Evolutionary conservation across 2,329 filamentous ascomycete species (phyloP).

Genomic region (Neofusicoccum cordaticola): DNA sequence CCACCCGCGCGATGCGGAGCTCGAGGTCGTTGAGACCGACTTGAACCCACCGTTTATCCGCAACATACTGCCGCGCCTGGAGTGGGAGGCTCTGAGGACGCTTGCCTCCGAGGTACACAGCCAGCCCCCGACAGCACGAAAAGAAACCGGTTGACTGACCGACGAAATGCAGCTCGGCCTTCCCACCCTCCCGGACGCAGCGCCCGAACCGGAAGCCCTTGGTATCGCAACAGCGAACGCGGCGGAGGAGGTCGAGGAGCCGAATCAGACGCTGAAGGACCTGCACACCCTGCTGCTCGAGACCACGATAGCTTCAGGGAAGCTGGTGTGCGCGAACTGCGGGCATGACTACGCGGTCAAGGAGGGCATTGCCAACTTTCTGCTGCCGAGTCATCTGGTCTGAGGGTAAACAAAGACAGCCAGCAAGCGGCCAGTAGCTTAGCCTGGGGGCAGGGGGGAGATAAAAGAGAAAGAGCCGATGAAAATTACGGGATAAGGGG

Average conservation of each 20-base stretch:
- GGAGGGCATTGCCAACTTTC: conserved; percentile 94
- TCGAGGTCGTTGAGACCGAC: conserved; percentile 79
- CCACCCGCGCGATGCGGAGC: conserved; percentile 87
- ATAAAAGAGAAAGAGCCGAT: too few relatives aligned
- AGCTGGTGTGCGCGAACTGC: conserved; percentile 85
- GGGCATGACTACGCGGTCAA: conserved; percentile 92
- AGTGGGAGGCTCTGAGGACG: conserved; percentile 77
- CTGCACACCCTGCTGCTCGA: conserved; percentile 81
- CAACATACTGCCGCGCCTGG: conserved; percentile 82
- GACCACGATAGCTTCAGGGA: conserved; percentile 85
- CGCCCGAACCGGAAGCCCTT: conserved; percentile 23
- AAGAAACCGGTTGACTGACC: background rate
- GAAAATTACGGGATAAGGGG: too few relatives aligned
- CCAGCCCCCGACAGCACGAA: background rate
- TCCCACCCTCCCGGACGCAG: conserved; percentile 59
- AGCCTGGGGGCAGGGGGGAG: too few relatives aligned
- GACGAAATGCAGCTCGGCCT: conserved; percentile 67
- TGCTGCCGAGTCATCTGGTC: conserved; percentile 89
- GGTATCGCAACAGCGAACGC: conserved; percentile 20
- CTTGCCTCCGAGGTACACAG: conserved; percentile 69
- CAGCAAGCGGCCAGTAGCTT: too few relatives aligned
- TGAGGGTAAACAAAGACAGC: conserved; percentile 24
- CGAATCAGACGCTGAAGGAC: conserved; percentile 67
- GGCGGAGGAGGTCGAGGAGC: conserved; percentile 47
- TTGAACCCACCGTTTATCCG: conserved; percentile 75